Evolutionary conservation across 2,329 filamentous ascomycete genomes (phyloP), one percentile per base, ranked within the genome.

Genomic region (Lomentospora prolificans): DNA sequence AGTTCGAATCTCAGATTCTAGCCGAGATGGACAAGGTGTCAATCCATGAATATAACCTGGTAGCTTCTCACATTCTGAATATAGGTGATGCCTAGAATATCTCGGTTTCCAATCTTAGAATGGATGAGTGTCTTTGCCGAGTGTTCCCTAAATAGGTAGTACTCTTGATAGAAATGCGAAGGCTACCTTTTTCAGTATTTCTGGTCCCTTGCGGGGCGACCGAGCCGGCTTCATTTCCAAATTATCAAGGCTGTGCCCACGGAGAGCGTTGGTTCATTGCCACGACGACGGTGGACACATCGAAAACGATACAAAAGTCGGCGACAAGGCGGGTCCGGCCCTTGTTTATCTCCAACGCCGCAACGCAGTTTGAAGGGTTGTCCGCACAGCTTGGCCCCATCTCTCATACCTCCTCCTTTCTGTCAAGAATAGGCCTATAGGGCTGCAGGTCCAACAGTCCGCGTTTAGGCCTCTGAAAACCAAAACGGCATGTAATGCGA

Each of bases 401-500:
- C n/a, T n/a, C n/a, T n/a, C n/a, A n/a, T n/a, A n/a, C n/a, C n/a
- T n/a, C n/a, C n/a, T n/a, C n/a, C n/a, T n/a, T n/a, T n/a, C n/a
- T n/a, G n/a, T n/a, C n/a, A n/a, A n/a, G 30, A 33, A 33, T 7
- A 19, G 28, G 14, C 9, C 25, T 28, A 25, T 55, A 33, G 53
- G 53, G 53, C 53, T 55, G 53, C 53, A 50, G 31, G 19, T 14
- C 10, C 27, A 28, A n/a, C 39, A 50, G 17, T 22, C 14, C 28
- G 12, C 30, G 12, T 2, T 14, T 4, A 8, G 27, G 17, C 19
- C 12, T 36, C 22, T 39, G 36, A 51, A 36, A 24, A 17, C 48
- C 7, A 36, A 52, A 52, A 33, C 36, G 50, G 50, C 22, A 52
- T 33, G 27, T 8, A 33, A 33, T 51, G 48, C 48, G 52, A 39